Conservation (phyloP, 495 filamentous ascomycete species). For the Neurospora sp. region DNA sequence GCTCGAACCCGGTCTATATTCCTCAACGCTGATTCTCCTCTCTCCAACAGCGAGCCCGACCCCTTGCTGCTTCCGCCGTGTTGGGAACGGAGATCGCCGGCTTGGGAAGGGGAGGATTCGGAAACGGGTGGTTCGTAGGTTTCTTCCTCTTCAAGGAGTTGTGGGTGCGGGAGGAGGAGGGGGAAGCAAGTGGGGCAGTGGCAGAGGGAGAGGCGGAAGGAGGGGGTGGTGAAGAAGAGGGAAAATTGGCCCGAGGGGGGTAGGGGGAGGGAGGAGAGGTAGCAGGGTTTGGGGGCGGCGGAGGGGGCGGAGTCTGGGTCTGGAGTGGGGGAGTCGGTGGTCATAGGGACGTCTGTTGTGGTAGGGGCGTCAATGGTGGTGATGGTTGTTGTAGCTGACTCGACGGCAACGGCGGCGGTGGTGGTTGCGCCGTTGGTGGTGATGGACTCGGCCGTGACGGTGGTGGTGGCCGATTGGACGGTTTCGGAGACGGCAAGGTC, state of each 20-base stretch:
- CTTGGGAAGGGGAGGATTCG: slow-evolving; percentile 1
- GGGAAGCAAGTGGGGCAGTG: slow-evolving; percentile 72
- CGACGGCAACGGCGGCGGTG: neutral
- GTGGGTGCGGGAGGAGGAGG: slow-evolving; percentile 52
- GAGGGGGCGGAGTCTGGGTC: neutral
- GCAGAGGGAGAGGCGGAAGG: slow-evolving; percentile 70
- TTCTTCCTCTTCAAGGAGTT: slow-evolving; percentile 89
- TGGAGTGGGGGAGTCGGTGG: too few relatives aligned
- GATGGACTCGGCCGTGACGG: neutral
- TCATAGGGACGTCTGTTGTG: neutral
- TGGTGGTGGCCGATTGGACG: neutral
- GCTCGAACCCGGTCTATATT: slow-evolving; percentile 85
- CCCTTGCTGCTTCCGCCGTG: slow-evolving; percentile 42
- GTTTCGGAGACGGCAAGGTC: slow-evolving; percentile 2
- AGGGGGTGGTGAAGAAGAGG: slow-evolving; percentile 60
- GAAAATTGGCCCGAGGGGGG: slow-evolving; percentile 50
- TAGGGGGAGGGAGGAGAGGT: slow-evolving; percentile 41
- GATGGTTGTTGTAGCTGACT: neutral
- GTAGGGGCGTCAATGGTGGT: neutral
- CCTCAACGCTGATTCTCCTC: slow-evolving; percentile 79
- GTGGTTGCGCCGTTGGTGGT: neutral
- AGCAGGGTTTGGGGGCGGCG: slow-evolving; percentile 22
- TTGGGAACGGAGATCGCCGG: slow-evolving; percentile 1
- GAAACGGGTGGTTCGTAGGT: slow-evolving; percentile 84
- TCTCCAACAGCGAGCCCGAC: slow-evolving; percentile 68